A percentile compares a stretch with the other conserved stretches of the same genome.
phyloP scores from a whole-genome alignment of 805 yeast genomes.

The Yarrowia divulgata region DNA sequence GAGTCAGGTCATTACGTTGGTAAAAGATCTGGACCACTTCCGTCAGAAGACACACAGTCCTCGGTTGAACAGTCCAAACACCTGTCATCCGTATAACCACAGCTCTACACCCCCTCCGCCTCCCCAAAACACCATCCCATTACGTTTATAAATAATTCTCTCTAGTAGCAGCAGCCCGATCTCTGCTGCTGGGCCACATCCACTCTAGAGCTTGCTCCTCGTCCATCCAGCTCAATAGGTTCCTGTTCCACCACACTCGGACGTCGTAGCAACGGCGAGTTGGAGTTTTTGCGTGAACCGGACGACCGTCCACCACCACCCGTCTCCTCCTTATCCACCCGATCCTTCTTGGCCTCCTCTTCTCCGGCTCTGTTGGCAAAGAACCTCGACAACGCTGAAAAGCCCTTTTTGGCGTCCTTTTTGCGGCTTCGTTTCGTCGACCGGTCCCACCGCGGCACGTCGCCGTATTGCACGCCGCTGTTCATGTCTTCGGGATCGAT shows the following conservation, averaged over 20 bases:
- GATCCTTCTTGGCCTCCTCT: constrained; percentile 18
- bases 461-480: constrained; percentile 62
- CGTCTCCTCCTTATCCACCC: not conserved
- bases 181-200: constrained; percentile 4
- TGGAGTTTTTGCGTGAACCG: constrained; percentile 9
- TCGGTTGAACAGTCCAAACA: too few relatives aligned
- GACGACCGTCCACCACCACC: not conserved
- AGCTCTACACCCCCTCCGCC: too few relatives aligned
- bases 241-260: not conserved
- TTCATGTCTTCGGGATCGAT: constrained; percentile 58
- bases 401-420: constrained; percentile 31
- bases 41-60: too few relatives aligned
- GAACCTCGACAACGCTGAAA: constrained; percentile 23
- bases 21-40: too few relatives aligned
- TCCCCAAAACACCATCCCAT: not conserved
- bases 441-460: constrained; percentile 52
- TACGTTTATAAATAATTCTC: constrained; percentile 6
- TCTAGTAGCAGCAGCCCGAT: constrained; percentile 34
- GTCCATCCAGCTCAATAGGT: constrained; percentile 20
- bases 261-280: constrained; percentile 5
- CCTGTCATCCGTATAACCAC: too few relatives aligned
- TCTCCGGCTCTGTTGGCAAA: constrained; percentile 14
- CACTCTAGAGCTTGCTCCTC: constrained; percentile 1
- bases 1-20: too few relatives aligned
- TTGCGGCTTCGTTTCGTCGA: constrained; percentile 39